phyloP scores from a whole-genome alignment of 2,329 filamentous ascomycete species.

The Aspergillus pseudonomiae region DNA sequence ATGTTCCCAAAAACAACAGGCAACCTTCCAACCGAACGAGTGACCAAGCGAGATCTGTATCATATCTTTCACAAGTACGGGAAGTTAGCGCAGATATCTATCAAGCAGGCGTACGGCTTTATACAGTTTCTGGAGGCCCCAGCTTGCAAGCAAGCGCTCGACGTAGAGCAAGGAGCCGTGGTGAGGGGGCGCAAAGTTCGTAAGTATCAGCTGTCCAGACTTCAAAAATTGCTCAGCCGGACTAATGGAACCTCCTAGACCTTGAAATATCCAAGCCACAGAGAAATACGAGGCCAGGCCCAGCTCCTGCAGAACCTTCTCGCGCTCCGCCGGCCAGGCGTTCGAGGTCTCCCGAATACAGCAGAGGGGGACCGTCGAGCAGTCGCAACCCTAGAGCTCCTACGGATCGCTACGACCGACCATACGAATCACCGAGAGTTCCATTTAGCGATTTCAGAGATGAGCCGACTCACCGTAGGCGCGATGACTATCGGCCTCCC shows the following conservation, averaged over 20 bases:
- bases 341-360: slow-evolving; percentile 67
- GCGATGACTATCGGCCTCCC: slow-evolving; percentile 67
- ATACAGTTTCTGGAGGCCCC: slow-evolving; percentile 83
- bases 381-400: slow-evolving; percentile 34
- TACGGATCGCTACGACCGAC: slow-evolving; percentile 50
- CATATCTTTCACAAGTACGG: slow-evolving; percentile 86
- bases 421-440: slow-evolving; percentile 37
- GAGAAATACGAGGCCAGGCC: slow-evolving; percentile 68
- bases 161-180: slow-evolving; percentile 76
- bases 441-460: slow-evolving; percentile 55
- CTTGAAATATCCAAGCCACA: slow-evolving; percentile 75
- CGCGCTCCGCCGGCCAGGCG: slow-evolving; percentile 51
- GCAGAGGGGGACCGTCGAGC: slow-evolving; percentile 41
- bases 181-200: slow-evolving; percentile 91
- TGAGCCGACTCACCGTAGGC: slow-evolving; percentile 48
- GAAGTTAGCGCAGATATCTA: slow-evolving; percentile 87
- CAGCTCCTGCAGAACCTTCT: slow-evolving; percentile 41
- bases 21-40: slow-evolving; percentile 89
- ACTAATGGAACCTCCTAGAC: slow-evolving; percentile 27
- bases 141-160: slow-evolving; percentile 75
- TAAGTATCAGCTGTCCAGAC: slow-evolving; percentile 53
- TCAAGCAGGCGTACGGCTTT: slow-evolving; percentile 96
- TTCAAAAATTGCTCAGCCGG: not conserved
- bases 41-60: slow-evolving; percentile 92
- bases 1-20: slow-evolving; percentile 54